phyloP scores from a whole-genome alignment of 441 rosid species.

The Bocquillonia castaneifolia region DNA sequence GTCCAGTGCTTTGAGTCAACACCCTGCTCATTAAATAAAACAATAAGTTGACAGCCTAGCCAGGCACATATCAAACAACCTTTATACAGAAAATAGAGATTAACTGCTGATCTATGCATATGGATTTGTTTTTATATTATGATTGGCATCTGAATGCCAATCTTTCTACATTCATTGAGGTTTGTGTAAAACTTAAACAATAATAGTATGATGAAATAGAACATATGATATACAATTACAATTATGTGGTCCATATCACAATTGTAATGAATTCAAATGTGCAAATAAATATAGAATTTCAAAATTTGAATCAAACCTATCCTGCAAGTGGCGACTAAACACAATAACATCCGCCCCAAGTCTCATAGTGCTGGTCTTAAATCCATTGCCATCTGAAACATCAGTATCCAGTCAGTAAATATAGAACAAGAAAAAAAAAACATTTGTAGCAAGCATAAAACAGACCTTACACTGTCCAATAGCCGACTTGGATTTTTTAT shows the following conservation, averaged over 20 bases:
- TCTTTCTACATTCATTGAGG: background rate
- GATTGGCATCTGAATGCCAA: background rate
- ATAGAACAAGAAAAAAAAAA: slow-evolving; percentile 18
- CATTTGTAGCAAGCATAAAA: slow-evolving; percentile 15
- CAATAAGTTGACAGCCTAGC: slow-evolving; percentile 18
- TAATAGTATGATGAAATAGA: background rate
- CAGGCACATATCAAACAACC: background rate
- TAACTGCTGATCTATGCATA: background rate
- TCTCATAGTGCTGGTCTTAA: slow-evolving; percentile 98
- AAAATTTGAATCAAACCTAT: slow-evolving; percentile 49
- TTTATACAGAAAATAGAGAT: too few relatives aligned
- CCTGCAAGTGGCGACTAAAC: slow-evolving; percentile 62
- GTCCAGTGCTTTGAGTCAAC: slow-evolving; percentile 77
- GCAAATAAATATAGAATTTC: slow-evolving; percentile 1
- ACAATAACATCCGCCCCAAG: slow-evolving; percentile 95
- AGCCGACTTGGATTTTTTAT: slow-evolving; percentile 80
- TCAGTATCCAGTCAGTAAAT: slow-evolving; percentile 28
- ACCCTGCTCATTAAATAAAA: slow-evolving; percentile 39
- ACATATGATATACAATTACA: background rate
- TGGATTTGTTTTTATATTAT: background rate
- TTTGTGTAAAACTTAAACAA: background rate
- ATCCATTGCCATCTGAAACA: slow-evolving; percentile 92
- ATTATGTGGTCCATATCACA: background rate
- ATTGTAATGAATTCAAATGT: slow-evolving; percentile 7
- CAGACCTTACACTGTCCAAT: slow-evolving; percentile 79